Evolutionary conservation across 306 rosid genomes (phyloP), one percentile per base, ranked within the genome.

Genomic region (Datisca glomerata): DNA sequence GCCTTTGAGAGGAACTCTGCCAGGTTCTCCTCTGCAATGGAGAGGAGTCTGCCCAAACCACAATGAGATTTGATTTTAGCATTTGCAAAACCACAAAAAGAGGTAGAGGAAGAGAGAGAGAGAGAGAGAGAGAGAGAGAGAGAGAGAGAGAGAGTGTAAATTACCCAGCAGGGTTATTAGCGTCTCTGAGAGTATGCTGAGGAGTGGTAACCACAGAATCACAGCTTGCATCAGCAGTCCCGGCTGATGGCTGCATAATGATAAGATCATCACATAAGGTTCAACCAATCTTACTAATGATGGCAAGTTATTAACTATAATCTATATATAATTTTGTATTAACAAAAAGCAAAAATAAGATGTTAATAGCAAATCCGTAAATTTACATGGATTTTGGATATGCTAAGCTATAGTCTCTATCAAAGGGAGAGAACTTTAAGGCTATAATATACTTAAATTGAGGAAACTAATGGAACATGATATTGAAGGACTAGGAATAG

Each of bases 1-100:
- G 97, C 97, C 86, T 89, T 89, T 29, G 97, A 89, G 58, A 89
- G 97, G 95, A 89, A 89, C 93, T 80, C 97, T 63, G 95, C 74
- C 97, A 89, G 77, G 56, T 84, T 80, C 71, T 89, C 97, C 83
- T 89, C 91, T 5, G 97, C 97, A 65, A 89, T 67, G 51, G 95
- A 74, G 54, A 89, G 95, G 68, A 89, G 95, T 80, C 97, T 89
- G 77, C 70, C 53, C 62, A 33, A 43, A 15, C 8, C 25, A 47
- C 5, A 47, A 17, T 0, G n/a, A n/a, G n/a, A n/a, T n/a, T n/a
- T n/a, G n/a, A n/a, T n/a, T n/a, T n/a, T n/a, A n/a, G n/a, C n/a
- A n/a, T n/a, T n/a, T 31, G n/a, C 2, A 50, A 27, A 10, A 25
- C 8, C 16, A 39, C 19, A 8, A 16, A 11, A 23, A 0, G 18